These are phyloP conservation scores for Colletotrichum tropicicola DNA, from an alignment of 2,329 filamentous ascomycete genomes.

Conservation along the genomic window DNA sequence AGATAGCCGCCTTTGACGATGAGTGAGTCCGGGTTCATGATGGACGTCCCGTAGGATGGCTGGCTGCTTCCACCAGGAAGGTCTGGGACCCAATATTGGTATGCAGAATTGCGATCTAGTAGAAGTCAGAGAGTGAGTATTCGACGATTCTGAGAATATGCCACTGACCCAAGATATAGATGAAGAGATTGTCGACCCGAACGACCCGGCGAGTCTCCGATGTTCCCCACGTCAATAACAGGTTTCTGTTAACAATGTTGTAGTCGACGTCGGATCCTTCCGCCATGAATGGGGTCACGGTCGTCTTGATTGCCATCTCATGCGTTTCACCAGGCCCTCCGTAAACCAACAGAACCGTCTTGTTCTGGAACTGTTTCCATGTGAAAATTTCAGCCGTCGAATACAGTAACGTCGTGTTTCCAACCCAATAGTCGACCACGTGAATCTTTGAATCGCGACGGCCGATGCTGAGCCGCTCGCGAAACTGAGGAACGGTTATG, in stretches of 20 bases:
- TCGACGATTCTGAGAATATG: fast-evolving
- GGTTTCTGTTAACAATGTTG: slow-evolving; percentile 22
- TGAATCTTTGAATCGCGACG: slow-evolving; percentile 75
- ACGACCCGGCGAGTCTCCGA: slow-evolving; percentile 61
- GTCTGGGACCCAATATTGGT: slow-evolving; percentile 75
- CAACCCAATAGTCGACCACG: slow-evolving; percentile 72
- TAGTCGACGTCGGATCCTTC: slow-evolving; percentile 25
- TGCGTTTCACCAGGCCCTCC: slow-evolving; percentile 69
- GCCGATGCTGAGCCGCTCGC: slow-evolving; percentile 63
- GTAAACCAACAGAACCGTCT: slow-evolving; percentile 71
- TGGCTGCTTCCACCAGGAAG: slow-evolving; percentile 44
- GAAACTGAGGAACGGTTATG: slow-evolving; percentile 67
- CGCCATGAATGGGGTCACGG: slow-evolving; percentile 47
- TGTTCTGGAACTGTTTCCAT: slow-evolving; percentile 70
- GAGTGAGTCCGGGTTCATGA: slow-evolving; percentile 52
- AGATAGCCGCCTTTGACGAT: slow-evolving; percentile 73
- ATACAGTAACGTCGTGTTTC: slow-evolving; percentile 68
- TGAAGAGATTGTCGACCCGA: slow-evolving; percentile 56
- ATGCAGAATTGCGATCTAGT: slow-evolving; percentile 70
- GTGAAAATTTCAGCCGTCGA: slow-evolving; percentile 77
- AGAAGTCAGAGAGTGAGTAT: slow-evolving; percentile 10
- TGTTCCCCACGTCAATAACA: slow-evolving; percentile 56
- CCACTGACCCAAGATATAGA: slow-evolving; percentile 62
- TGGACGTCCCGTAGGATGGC: slow-evolving; percentile 43
- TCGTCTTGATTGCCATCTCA: slow-evolving; percentile 63